phyloP scores from a whole-genome alignment of 108 stramenopile species.

The Cyclotella baltica region DNA sequence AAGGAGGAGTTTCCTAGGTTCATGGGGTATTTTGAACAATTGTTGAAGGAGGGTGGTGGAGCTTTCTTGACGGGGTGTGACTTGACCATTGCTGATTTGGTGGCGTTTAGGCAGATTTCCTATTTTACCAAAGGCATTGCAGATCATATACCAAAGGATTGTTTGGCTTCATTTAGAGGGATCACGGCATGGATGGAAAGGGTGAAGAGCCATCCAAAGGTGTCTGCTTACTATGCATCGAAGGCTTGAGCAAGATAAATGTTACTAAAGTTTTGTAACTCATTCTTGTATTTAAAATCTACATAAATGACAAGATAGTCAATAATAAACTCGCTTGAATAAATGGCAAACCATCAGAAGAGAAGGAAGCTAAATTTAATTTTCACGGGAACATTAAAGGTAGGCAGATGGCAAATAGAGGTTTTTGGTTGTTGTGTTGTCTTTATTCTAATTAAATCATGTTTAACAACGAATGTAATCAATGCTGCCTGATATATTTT shows the following conservation, averaged over 20 bases:
- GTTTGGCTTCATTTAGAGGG: constrained; percentile 54
- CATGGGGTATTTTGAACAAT: constrained; percentile 43
- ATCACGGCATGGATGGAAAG: constrained; percentile 54
- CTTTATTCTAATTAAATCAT: too few species aligned
- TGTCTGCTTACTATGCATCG: constrained; percentile 55
- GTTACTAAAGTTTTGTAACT: not conserved
- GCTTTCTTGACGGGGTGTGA: constrained; percentile 42
- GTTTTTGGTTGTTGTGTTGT: too few species aligned
- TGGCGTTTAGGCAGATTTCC: constrained; percentile 42
- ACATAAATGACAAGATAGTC: too few species aligned
- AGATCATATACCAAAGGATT: constrained; percentile 66
- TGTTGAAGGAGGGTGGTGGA: constrained; percentile 53
- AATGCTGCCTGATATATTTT: too few species aligned
- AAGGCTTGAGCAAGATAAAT: constrained; percentile 7
- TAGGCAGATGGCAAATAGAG: too few species aligned
- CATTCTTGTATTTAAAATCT: too few species aligned
- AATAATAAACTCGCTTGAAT: too few species aligned
- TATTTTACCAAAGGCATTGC: constrained; percentile 62
- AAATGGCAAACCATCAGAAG: too few species aligned
- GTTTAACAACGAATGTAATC: too few species aligned
- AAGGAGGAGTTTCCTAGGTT: constrained; percentile 60
- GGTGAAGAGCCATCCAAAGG: constrained; percentile 37
- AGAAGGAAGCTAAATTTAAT: not conserved
- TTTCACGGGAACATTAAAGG: not conserved
- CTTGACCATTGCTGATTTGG: constrained; percentile 79